Percentiles rank a stretch among this genome's conserved stretches.
Conservation (phyloP, 441 rosid species). For the Manihot esculenta region DNA sequence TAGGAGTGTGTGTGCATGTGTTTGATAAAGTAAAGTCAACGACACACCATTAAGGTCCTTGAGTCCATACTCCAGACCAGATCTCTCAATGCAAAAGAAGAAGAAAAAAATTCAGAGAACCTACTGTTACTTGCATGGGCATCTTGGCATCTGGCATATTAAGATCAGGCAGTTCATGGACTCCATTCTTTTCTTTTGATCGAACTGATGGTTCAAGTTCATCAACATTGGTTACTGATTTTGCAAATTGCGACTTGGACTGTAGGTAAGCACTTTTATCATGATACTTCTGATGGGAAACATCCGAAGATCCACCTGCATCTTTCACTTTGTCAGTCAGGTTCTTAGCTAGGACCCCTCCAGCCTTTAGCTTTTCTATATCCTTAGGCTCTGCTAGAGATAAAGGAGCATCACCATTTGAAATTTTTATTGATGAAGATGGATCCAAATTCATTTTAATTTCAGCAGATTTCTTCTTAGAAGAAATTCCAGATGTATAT, state of each 20-base stretch:
- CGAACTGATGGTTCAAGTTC: slow-evolving; percentile 43
- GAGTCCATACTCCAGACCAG: slow-evolving; percentile 7
- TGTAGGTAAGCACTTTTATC: slow-evolving; percentile 51
- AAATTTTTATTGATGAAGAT: slow-evolving; percentile 39
- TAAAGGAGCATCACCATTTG: slow-evolving; percentile 47
- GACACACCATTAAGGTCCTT: not conserved
- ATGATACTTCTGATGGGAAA: slow-evolving; percentile 45
- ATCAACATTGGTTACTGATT: slow-evolving; percentile 32
- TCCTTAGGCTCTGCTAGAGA: slow-evolving; percentile 42
- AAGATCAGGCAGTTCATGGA: slow-evolving; percentile 50
- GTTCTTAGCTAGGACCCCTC: slow-evolving; percentile 41
- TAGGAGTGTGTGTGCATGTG: too few relatives aligned
- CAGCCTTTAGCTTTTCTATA: slow-evolving; percentile 51
- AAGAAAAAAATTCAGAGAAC: slow-evolving; percentile 25
- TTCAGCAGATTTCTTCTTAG: slow-evolving; percentile 61
- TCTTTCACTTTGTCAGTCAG: slow-evolving; percentile 53
- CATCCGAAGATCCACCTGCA: slow-evolving; percentile 43
- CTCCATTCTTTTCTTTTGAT: slow-evolving; percentile 55
- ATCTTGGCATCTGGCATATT: slow-evolving; percentile 59
- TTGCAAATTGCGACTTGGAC: slow-evolving; percentile 52
- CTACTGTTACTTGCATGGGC: slow-evolving; percentile 50
- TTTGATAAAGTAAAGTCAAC: not conserved
- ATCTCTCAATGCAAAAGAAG: not conserved
- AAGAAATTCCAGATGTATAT: slow-evolving; percentile 42
- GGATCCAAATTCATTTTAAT: slow-evolving; percentile 43